Percentiles rank a stretch among this genome's conserved stretches.
Evolutionary conservation across 192 early-diverging fungal genomes (phyloP).

Genomic region (Allomyces arbusculus): DNA sequence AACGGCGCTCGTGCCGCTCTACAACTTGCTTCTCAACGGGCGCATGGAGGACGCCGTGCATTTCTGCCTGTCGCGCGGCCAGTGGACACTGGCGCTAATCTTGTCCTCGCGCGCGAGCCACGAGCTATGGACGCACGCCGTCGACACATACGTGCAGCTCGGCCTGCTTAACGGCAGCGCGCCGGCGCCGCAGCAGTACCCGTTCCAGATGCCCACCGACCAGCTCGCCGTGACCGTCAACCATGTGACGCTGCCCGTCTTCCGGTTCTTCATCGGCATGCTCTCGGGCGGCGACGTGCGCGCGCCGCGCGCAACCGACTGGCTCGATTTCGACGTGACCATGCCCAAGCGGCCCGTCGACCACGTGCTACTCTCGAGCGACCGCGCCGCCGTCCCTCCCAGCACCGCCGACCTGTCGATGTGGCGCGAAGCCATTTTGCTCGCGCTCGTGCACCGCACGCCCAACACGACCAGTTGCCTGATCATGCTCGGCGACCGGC

Average conservation of each 20-base stretch:
- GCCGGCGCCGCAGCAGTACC: no score
- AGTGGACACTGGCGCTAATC: not conserved
- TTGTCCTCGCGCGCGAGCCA: not conserved
- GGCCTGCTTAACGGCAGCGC: not conserved
- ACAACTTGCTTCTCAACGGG: not conserved
- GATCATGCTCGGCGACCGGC: not conserved
- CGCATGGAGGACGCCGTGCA: not conserved
- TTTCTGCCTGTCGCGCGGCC: not conserved
- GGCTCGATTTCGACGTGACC: no score
- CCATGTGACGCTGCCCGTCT: no score
- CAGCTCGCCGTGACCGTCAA: no score
- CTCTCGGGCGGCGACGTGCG: no score
- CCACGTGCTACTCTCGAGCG: not conserved
- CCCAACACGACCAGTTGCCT: not conserved
- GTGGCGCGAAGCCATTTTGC: not conserved
- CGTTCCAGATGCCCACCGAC: no score
- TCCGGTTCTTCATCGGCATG: no score
- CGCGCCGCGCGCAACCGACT: no score
- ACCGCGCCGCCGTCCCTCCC: not conserved
- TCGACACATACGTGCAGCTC: not conserved
- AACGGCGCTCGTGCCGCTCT: not conserved
- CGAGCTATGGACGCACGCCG: not conserved
- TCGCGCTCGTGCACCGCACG: not conserved
- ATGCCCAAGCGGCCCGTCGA: not conserved
- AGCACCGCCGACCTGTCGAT: not conserved